Conservation (phyloP, 441 rosid genomes). For the Gossypium trilobum region DNA sequence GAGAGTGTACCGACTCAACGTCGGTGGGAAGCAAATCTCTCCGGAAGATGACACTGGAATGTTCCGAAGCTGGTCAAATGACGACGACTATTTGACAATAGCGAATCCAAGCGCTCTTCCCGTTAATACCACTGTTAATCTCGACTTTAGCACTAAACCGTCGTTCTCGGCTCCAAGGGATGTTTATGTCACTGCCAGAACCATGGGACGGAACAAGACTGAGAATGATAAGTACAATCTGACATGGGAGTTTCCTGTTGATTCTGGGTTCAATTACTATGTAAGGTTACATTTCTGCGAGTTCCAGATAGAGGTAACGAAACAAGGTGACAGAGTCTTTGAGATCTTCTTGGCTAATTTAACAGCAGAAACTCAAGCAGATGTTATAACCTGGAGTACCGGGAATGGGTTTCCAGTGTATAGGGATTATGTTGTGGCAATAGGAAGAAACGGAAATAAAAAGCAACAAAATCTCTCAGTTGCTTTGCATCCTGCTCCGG, state of each 20-base stretch:
- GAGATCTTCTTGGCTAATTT: slow-evolving; percentile 14
- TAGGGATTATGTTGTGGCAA: slow-evolving; percentile 15
- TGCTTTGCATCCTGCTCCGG: slow-evolving; percentile 15
- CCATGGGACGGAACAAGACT: slow-evolving; percentile 12
- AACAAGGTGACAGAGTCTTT: slow-evolving; percentile 17
- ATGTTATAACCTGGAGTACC: slow-evolving; percentile 24
- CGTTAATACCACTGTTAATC: background rate
- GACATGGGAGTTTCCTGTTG: slow-evolving; percentile 37
- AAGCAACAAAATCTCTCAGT: slow-evolving; percentile 15
- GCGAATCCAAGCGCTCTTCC: background rate
- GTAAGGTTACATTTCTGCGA: slow-evolving; percentile 47
- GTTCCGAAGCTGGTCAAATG: slow-evolving; percentile 34
- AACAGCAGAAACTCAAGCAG: background rate
- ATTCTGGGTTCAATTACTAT: slow-evolving; percentile 28
- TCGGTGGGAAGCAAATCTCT: slow-evolving; percentile 7
- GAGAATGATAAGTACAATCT: slow-evolving; percentile 17
- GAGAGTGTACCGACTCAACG: slow-evolving; percentile 28
- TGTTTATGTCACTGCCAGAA: slow-evolving; percentile 24
- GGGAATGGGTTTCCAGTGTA: slow-evolving; percentile 25
- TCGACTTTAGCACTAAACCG: slow-evolving; percentile 15
- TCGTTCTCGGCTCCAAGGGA: slow-evolving; percentile 28
- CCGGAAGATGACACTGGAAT: slow-evolving; percentile 16
- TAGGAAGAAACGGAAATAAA: background rate
- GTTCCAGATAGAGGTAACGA: background rate
- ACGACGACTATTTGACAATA: background rate